Base-by-base conservation (phyloP, 2,329 filamentous ascomycete species). In the Aureobasidium sp. region DNA sequence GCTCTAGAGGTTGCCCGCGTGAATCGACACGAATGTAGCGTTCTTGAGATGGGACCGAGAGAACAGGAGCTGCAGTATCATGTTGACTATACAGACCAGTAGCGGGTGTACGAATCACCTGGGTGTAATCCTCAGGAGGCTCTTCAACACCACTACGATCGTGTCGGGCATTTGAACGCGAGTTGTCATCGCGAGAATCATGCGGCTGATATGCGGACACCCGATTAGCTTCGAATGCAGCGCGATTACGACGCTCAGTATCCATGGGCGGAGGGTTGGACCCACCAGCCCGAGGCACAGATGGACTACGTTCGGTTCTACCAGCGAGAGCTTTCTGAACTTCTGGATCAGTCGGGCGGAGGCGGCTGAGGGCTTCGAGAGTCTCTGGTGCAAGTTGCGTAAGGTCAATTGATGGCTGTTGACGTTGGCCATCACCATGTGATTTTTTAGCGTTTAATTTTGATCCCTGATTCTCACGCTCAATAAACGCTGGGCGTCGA, bases 401-500 rank as follows among this genome's bases (percentile, higher is more conserved):
- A 13, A 56, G 51, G 39, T 62, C 60, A 15, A 62, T 36, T 8
- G 60, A 55, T 20, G 60, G 60, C 12, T 41, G 51, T 10, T 52
- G 61, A 3, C 61, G 50, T 24, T 50, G 51, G n/a, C 52, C 20
- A 6, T 55, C 61, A 20, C 34, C 43, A n/a, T 29, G 36, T 3
- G 41, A 20, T 24, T 27, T 48, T 2, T 48, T 46, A 5, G 24
- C 46, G 26, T 27, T 37, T 5, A 17, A 12, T 5, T 13, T 29
- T 10, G 15, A 27, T 26, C 37, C 41, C 34, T 27, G 26, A 6
- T 27, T n/a, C 10, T 37, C 50, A 44, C 37, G 24, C 26, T 63
- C 53, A 17, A 63, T 52, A 36, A 62, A 62, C 2, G 55, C 55
- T 37, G 78, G 78, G 32, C 72, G 72, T 61, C 75, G 75, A 36